phyloP scores from a whole-genome alignment of 805 yeast genomes.

The Barnettozyma salicaria region DNA sequence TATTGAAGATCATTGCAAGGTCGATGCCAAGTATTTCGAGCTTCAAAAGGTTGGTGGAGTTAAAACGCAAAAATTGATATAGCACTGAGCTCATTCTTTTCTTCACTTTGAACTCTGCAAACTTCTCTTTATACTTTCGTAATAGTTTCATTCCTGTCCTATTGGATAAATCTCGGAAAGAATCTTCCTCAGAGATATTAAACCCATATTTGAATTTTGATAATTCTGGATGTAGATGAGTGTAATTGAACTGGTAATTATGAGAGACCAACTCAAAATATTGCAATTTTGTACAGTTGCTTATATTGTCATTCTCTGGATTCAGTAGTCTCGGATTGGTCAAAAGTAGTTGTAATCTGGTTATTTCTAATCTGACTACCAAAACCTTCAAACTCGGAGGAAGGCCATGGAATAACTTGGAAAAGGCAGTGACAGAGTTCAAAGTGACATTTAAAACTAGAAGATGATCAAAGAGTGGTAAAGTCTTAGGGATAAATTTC shows the following conservation, averaged over 20 bases:
- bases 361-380: slow-evolving; percentile 10
- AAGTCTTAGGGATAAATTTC: not conserved
- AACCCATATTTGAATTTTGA: slow-evolving; percentile 1
- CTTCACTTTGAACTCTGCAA: slow-evolving; percentile 1
- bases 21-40: slow-evolving; percentile 22
- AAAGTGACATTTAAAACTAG: slow-evolving; percentile 6
- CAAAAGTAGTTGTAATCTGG: slow-evolving; percentile 3
- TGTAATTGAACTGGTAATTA: slow-evolving; percentile 1
- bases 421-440: slow-evolving; percentile 8
- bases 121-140: not conserved
- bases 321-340: not conserved
- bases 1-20: slow-evolving; percentile 15
- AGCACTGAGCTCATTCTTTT: slow-evolving; percentile 4
- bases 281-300: slow-evolving; percentile 3
- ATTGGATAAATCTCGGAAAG: not conserved
- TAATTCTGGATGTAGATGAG: slow-evolving; percentile 14
- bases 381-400: slow-evolving; percentile 10
- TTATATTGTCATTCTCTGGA: not conserved
- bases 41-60: slow-evolving; percentile 5
- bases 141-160: not conserved
- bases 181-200: slow-evolving; percentile 6
- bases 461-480: slow-evolving; percentile 7
- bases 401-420: slow-evolving; percentile 3
- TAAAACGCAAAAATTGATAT: slow-evolving; percentile 6
- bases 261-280: slow-evolving; percentile 12